Conservation (phyloP, 78 protist genomes). For the Dictyostelium brefeldianum region DNA sequence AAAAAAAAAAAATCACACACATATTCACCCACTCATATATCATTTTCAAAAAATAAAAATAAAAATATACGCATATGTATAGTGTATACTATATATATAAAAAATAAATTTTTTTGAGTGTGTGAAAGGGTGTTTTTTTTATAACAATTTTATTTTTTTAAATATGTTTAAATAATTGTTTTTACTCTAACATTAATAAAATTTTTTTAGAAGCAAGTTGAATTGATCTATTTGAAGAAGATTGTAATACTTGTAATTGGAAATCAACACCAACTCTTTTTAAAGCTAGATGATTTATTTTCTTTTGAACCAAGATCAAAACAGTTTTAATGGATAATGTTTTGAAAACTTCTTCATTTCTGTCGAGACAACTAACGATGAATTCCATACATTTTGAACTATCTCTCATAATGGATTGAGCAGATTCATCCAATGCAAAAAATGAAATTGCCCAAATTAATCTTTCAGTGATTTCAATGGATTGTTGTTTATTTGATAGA, state of each 20-base stretch:
- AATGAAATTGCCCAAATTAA: constrained; percentile 66
- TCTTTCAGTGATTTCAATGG: constrained; percentile 12
- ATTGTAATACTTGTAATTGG: not conserved
- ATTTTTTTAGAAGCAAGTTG: constrained; percentile 62
- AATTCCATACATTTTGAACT: constrained; percentile 3
- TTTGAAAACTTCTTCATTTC: constrained; percentile 33
- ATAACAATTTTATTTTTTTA: not conserved
- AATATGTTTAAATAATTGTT: not conserved
- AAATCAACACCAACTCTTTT: not conserved
- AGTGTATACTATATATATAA: not conserved
- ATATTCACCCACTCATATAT: too few relatives aligned
- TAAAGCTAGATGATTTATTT: not conserved
- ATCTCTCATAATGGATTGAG: constrained; percentile 40
- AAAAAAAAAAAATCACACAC: too few relatives aligned
- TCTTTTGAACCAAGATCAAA: constrained; percentile 38
- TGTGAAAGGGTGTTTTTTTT: too few relatives aligned
- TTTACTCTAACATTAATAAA: constrained; percentile 25
- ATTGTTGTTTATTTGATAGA: not conserved
- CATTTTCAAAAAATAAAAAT: not conserved
- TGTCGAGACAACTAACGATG: constrained; percentile 24
- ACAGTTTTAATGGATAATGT: constrained; percentile 55
- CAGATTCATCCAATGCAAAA: constrained; percentile 33
- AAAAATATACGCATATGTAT: not conserved
- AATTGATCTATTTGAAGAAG: constrained; percentile 17
- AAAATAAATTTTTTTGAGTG: not conserved